Evolutionary conservation across 1,139 yeast genomes (phyloP), one percentile per base, ranked within the genome.

Genomic region (Yamadazyma pseudoaaseri): DNA sequence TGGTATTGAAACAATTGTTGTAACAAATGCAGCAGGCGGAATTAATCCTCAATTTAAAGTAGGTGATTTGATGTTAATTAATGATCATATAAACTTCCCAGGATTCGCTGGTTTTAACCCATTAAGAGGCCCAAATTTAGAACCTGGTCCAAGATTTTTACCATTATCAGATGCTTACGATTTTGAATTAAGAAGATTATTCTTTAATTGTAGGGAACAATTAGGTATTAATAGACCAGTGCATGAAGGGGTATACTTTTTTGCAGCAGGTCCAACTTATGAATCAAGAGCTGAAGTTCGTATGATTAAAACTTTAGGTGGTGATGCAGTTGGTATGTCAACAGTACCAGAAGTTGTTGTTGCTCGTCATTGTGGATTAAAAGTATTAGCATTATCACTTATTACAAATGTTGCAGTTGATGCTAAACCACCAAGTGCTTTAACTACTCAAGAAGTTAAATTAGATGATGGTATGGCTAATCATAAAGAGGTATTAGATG

Each of bases 251-350:
- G 78, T 82, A 1, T 92, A 92, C 51, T 77, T 77, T 31, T 90
- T 76, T 58, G 96, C 84, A 4, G 78, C 94, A 3, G 98, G 98
- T 0, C 97, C 98, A 3, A 86, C 97, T 1, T 92, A 83, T 56
- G 98, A 92, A 62, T 77, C 90, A 6, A 71, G 97, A 48, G 96
- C 97, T 0, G 97, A 92, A 60, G 84, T 84, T n/a, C 70, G 96
- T 39, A 72, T 81, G 71, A 67, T 90, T 30, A 63, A 79, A 42
- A 49, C 67, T 8, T 48, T 85, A 29, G 97, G 97, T 6, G 97
- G 89, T 30, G 97, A 92, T 59, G 86, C 95, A 0, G 97, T 90
- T 5, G 98, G 98, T 3, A 92, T 92, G 98, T 85, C 96, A 39
- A 92, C 97, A 0, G 97, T 90, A 22, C 97, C 98, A 0, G 98